Evolutionary conservation across 2,329 filamentous ascomycete genomes (phyloP), one percentile per base, ranked within the genome.

Genomic region (Colletotrichum incanum): DNA sequence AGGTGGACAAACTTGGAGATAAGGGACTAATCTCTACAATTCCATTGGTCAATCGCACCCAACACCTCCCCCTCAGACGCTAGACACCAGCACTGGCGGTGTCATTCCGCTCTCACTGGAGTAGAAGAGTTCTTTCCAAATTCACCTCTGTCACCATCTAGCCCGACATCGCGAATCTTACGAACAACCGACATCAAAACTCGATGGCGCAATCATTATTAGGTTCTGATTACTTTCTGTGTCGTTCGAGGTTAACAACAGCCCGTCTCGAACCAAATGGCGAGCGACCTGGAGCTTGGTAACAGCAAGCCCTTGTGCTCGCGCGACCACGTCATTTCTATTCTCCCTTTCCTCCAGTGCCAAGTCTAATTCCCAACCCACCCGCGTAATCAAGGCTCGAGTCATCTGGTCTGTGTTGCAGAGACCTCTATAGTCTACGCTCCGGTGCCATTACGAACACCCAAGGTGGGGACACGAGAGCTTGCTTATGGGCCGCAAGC

Each of bases 101-200:
- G 50, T 16, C 16, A 18, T 47, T 62, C 43, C 59, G 14, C 45
- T 23, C 59, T 47, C 31, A 1, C 54, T 23, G 34, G 20, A 26
- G 45, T 39, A n/a, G 43, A 47, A 16, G 31, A n/a, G n/a, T n/a
- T 50, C n/a, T 16, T 26, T 50, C 23, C 43, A 39, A 39, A 43
- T 23, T 50, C 59, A 52, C 60, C 18, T 62, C n/a, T 26, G n/a
- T 62, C 59, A 34, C 14, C 34, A 9, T 23, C n/a, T 18, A 18
- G 50, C 14, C 34, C n/a, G 12, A 41, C 45, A 39, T 26, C 7
- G 12, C 34, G 14, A 62, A 41, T 23, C 31, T 23, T 16, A 52
- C 18, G n/a, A 20, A 26, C 18, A 12, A 31, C n/a, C n/a, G 37
- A 34, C 5, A 9, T 5, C 9, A 9, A 18, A 37, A 8, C 23